phyloP scores from a whole-genome alignment of 495 filamentous ascomycete genomes.

The Staphylotrichum tortipilum region DNA sequence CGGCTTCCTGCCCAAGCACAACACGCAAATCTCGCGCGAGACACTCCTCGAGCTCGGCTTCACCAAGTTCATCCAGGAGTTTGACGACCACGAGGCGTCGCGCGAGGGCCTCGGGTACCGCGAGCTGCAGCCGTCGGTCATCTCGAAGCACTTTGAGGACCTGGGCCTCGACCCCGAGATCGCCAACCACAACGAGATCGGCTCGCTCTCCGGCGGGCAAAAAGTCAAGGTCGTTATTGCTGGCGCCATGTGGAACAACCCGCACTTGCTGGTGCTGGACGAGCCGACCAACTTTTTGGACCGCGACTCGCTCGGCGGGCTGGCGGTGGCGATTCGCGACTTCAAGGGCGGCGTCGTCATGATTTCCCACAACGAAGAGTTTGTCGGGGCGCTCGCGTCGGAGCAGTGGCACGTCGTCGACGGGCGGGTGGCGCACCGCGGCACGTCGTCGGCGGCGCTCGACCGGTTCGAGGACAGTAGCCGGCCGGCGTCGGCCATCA shows the following conservation, averaged over 20 bases:
- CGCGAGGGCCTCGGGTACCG: constrained; percentile 96
- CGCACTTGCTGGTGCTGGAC: constrained; percentile 92
- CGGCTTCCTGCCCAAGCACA: constrained; percentile 79
- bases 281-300: constrained; percentile 99
- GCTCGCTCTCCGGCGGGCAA: constrained; percentile 93
- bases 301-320: constrained; percentile 88
- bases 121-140: constrained; percentile 80
- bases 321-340: constrained; percentile 93
- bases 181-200: constrained; percentile 97
- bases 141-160: constrained; percentile 96
- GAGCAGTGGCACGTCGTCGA: constrained; percentile 93
- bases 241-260: constrained; percentile 99
- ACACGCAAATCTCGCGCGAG: constrained; percentile 86
- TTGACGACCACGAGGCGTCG: constrained; percentile 95
- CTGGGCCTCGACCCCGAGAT: constrained; percentile 94
- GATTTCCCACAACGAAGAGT: constrained; percentile 99
- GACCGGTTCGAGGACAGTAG: constrained; percentile 79
- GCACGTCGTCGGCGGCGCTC: constrained; percentile 56
- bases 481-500: constrained; percentile 50
- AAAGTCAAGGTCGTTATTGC: constrained; percentile 99
- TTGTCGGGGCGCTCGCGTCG: constrained; percentile 85
- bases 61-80: constrained; percentile 90
- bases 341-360: constrained; percentile 97
- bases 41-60: constrained; percentile 80
- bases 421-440: constrained; percentile 77